Base-by-base conservation (phyloP, 345 rosid genomes). In the Cardamine resedifolia region DNA sequence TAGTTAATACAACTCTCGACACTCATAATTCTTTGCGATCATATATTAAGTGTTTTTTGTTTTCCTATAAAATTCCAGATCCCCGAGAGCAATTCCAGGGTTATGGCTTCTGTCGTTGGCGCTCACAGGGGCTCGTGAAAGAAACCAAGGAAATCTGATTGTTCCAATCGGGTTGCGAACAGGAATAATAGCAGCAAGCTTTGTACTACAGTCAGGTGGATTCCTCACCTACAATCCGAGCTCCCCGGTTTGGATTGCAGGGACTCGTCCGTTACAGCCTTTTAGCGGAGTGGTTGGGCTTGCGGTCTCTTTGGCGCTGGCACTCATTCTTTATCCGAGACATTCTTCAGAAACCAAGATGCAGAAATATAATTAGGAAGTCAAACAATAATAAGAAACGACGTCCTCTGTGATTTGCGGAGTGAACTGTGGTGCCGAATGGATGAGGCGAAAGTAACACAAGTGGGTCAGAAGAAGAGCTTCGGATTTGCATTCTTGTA, bases 231-330 rank as follows among this genome's bases (percentile, higher is more conserved):
- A 81, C 65, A 77, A 76, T 21, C 53, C 78, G 41, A 77, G 71
- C 49, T 75, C 66, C 30, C 87, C 97, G 20, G 55, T 58, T 10
- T 94, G 95, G 98, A 31, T 89, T 7, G 83, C 86, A 1, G 91
- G 91, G 33, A 83, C 74, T 64, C 86, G 77, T 58, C 90, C 89
- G 2, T 84, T 83, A 64, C 88, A 91, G 80, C 96, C 98, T 41
- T 89, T 91, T 39, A 85, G 90, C 30, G 98, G 97, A 68, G 68
- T 79, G 10, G 88, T 89, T 28, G 98, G 98, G 64, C 66, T 89
- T 76, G 79, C 77, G 52, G 84, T 83, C 69, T 39, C 91, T 70
- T 63, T 79, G 15, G 58, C 78, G 39, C 50, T 91, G 73, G 95
- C 98, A 43, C 18, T 86, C 43, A 21, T 75, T 61, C 76, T 89